These are phyloP conservation scores for Huiozyma sinensis DNA, from an alignment of 805 yeast genomes.

Conservation along the genomic window DNA sequence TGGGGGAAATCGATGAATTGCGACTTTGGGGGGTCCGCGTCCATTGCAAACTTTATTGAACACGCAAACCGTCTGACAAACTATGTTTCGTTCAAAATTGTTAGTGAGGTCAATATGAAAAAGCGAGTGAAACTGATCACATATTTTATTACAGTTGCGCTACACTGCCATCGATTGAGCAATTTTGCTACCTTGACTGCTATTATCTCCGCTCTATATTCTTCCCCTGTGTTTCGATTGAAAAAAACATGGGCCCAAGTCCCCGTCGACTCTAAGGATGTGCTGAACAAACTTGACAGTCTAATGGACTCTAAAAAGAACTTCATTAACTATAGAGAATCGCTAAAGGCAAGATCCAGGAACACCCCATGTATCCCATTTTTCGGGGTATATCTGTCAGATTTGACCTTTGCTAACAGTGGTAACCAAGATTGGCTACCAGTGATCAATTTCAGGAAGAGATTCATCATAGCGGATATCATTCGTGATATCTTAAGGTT, in stretches of 20 bases:
- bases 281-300: slow-evolving; percentile 59
- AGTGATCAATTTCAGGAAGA: slow-evolving; percentile 72
- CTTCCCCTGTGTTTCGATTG: slow-evolving; percentile 77
- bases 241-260: slow-evolving; percentile 76
- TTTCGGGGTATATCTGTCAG: slow-evolving; percentile 82
- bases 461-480: slow-evolving; percentile 60
- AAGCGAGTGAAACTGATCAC: slow-evolving; percentile 59
- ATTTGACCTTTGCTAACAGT: slow-evolving; percentile 75
- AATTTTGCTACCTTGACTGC: slow-evolving; percentile 92
- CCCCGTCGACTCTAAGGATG: slow-evolving; percentile 40
- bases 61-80: slow-evolving; percentile 76
- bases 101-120: slow-evolving; percentile 50
- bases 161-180: slow-evolving; percentile 58
- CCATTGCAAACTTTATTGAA: slow-evolving; percentile 52
- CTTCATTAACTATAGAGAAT: slow-evolving; percentile 76
- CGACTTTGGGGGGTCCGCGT: slow-evolving; percentile 38
- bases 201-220: slow-evolving; percentile 71
- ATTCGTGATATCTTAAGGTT: slow-evolving; percentile 66
- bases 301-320: slow-evolving; percentile 83
- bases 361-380: slow-evolving; percentile 84
- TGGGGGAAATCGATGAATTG: slow-evolving; percentile 59
- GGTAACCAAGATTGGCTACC: slow-evolving; percentile 72
- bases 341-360: slow-evolving; percentile 47
- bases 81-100: slow-evolving; percentile 67
- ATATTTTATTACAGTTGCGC: slow-evolving; percentile 72